Evolutionary conservation across 768 basidiomycete genomes (phyloP).

Genomic region (Podaxis sp.): DNA sequence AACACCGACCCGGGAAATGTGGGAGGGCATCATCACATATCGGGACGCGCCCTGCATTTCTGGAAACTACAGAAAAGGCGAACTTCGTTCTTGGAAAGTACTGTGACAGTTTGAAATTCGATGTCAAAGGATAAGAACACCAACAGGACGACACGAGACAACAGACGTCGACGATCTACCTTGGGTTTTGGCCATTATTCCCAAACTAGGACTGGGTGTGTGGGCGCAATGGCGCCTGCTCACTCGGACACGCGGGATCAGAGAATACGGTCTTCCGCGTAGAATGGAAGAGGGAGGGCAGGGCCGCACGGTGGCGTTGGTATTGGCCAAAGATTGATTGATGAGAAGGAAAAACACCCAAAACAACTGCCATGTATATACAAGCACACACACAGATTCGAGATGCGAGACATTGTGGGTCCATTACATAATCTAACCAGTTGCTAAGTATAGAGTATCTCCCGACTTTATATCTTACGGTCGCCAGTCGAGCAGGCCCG

Average conservation of each 20-base stretch:
- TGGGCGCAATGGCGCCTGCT: background rate
- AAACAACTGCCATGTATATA: constrained; percentile 12
- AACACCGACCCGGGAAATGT: background rate
- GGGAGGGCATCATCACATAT: background rate
- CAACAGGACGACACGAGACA: background rate
- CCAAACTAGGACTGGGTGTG: background rate
- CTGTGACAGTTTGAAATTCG: constrained; percentile 11
- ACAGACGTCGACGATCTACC: background rate
- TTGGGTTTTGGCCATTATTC: background rate
- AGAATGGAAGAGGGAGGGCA: background rate
- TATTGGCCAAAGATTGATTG: background rate
- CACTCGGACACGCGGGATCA: background rate
- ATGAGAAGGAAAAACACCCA: constrained; percentile 8
- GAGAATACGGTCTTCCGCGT: background rate
- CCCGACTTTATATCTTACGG: constrained; percentile 13
- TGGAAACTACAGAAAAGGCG: background rate
- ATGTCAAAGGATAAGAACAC: background rate
- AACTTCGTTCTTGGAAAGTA: background rate
- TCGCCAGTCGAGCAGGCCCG: constrained; percentile 6
- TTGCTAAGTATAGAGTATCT: constrained; percentile 15
- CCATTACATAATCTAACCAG: constrained; percentile 14
- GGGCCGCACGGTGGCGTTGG: background rate
- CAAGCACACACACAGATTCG: constrained; percentile 13
- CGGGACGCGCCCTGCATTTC: constrained; percentile 10
- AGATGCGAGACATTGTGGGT: constrained; percentile 15